Conservation (phyloP, 306 rosid genomes). For the Gillenia trifoliata region DNA sequence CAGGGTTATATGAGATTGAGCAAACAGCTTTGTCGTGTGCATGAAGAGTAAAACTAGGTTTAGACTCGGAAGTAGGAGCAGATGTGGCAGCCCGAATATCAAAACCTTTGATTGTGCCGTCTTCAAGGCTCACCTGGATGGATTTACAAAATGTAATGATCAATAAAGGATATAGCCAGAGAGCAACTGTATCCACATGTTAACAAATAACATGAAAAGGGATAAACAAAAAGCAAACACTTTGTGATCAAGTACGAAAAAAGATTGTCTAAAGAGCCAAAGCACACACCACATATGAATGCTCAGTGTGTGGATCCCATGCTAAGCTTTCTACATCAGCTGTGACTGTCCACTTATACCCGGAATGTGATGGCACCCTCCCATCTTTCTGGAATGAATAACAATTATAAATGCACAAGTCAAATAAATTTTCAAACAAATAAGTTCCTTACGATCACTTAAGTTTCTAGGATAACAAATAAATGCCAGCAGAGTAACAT, state of each 20-base stretch:
- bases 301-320: conserved; percentile 88
- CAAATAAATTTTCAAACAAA: conserved; percentile 6
- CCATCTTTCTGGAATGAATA: conserved; percentile 72
- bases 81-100: conserved; percentile 70
- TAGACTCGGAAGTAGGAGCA: conserved; percentile 39
- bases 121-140: conserved; percentile 86
- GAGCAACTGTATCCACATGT: not conserved
- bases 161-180: conserved; percentile 3
- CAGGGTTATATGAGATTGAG: conserved; percentile 62
- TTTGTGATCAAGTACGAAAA: not conserved
- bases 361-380: conserved; percentile 74
- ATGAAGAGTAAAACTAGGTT: conserved; percentile 77
- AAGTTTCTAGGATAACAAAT: not conserved
- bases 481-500: not conserved
- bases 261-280: conserved; percentile 2
- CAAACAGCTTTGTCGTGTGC: conserved; percentile 84
- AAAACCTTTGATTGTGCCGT: conserved; percentile 74
- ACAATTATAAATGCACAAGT: conserved; percentile 9
- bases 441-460: not conserved
- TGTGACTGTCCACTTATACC: conserved; percentile 72
- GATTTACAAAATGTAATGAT: conserved; percentile 16
- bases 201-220: not conserved
- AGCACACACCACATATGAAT: conserved; percentile 74
- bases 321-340: conserved; percentile 92
- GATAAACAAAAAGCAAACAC: not conserved